Base-by-base conservation (phyloP, 2,329 filamentous ascomycete species). In the Trichoderma guizhouense region DNA sequence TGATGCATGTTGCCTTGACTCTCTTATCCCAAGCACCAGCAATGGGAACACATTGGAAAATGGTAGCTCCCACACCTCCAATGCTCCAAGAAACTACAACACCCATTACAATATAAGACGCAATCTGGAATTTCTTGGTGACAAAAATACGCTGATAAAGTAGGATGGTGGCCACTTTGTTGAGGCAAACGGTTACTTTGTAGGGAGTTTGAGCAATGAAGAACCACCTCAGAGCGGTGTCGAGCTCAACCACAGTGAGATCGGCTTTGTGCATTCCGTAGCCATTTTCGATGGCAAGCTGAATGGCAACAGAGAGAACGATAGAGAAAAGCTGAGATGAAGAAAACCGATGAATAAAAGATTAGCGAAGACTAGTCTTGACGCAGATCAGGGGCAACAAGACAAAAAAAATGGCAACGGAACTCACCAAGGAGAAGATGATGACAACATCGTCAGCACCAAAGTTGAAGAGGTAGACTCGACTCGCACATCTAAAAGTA, bases 121-220 rank as follows among this genome's bases (percentile, higher is more conserved):
- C 74, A 1, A 80, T 77, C 8, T 80, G 79, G 72, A 87, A 86
- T 68, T 76, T 79, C 24, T 72, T 78, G n/a, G 82, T 79, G 7
- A 82, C 79, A 68, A 87, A 87, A 21, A 87, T 84, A 11, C 85
- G 83, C 18, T 85, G 81, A 73, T 86, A 88, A 24, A 88, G 80
- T 3, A 85, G 77, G 8, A 87, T 77, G 43, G 86, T 84, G 2
- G 85, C 85, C 2, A 83, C 77, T 74, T 88, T 88, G n/a, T 84
- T 86, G 60, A 85, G 77, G 74, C 84, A 85, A 71, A 87, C 83
- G 8, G 82, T 83, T 63, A 84, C 77, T 74, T 86, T 86, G 78
- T 87, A 87, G 68, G 84, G 83, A 30, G 83, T 82, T 74, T 87
- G 84, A 1, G 83, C 81, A 30, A 84, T 77, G 72, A 83, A 86